Evolutionary conservation across 176 grass and related monocot genomes (phyloP), one percentile per base, ranked within the genome.

Genomic region (Elaeis guineensis): DNA sequence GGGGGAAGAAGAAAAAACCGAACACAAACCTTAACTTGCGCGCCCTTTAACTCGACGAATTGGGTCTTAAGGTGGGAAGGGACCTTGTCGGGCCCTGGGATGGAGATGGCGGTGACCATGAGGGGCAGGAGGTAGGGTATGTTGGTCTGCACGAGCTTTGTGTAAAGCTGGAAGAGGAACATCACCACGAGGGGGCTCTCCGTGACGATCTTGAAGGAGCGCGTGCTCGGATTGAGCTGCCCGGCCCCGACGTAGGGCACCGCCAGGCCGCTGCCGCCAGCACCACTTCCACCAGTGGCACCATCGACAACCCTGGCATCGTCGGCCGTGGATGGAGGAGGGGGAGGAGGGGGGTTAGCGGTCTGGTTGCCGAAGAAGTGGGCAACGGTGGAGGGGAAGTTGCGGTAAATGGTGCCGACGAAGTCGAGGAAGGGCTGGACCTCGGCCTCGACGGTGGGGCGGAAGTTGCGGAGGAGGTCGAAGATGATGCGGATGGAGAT

Each of bases 121-220:
- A 98, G 84, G 51, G 93, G 93, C 60, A 98, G 57, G 62, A 98
- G 78, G 55, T 15, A 76, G 0, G 93, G 87, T 39, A 98, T 98
- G 79, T 98, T 98, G 66, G 87, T 89, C 79, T 98, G 93, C 72
- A 98, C 93, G 65, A 98, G 93, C 75, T 98, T 98, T 0, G 84
- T 78, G 71, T 98, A 93, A n/a, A 98, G 32, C 67, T 98, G 93
- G 77, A 98, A 98, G 62, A 98, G 88, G 73, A 98, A 98, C 93
- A 98, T 98, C 29, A 98, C 93, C 14, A 92, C 93, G 28, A 98
- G 85, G 62, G 93, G 93, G 74, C 84, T 98, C 80, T 98, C 93
- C 0, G 88, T 92, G 20, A 98, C 88, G 17, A 98, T 89, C 74
- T 98, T 98, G 76, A 98, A 98, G 63, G 93, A 98, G 19, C 82